Base-by-base conservation (phyloP, 2,329 filamentous ascomycete genomes). In the Aspergillaceae sp. region DNA sequence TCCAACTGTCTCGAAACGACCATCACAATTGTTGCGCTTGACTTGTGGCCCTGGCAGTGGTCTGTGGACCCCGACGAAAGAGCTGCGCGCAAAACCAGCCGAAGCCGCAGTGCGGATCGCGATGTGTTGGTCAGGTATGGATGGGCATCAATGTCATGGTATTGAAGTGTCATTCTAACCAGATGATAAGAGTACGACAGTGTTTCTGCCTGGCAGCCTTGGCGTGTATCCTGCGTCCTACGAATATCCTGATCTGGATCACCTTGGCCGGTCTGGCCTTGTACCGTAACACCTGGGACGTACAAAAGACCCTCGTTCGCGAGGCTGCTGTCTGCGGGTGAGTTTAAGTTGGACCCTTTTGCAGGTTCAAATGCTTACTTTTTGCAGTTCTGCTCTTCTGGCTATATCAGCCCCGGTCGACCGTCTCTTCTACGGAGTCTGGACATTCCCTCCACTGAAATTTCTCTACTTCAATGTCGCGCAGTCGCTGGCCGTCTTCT, bases 1-100 rank as follows among this genome's bases (percentile, higher is more conserved):
- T 96, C 91, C 45, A 98, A 98, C 69, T 92, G 84, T 44, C 73
- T 97, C 4, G 92, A 98, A 72, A 88, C 85, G n/a, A 86, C 86
- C 0, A 70, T 98, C 55, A 96, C 91, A 4, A 74, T 86, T 48
- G 75, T 81, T 57, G 91, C 89, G 1, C 72, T 97, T 40, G 82
- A 81, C 62, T 79, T 83, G 56, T 97, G 88, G 86, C 91, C 92
- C 8, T 97, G 92, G 90, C 73, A 80, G 47, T 76, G 87, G 66
- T 73, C 83, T 34, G 64, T 69, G 36, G 65, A 68, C 40, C 60
- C 65, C 6, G 59, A 65, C 19, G 54, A 61, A 7, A 41, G 19
- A 34, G 47, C 42, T 28, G 40, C 48, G 28, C 37, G 44, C 34
- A 44, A 27, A 35, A 19, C 38, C 41, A 41, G 44, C 33, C 56